Conservation (phyloP, 208 protist genomes). For the Wallacemonas rigidus region DNA sequence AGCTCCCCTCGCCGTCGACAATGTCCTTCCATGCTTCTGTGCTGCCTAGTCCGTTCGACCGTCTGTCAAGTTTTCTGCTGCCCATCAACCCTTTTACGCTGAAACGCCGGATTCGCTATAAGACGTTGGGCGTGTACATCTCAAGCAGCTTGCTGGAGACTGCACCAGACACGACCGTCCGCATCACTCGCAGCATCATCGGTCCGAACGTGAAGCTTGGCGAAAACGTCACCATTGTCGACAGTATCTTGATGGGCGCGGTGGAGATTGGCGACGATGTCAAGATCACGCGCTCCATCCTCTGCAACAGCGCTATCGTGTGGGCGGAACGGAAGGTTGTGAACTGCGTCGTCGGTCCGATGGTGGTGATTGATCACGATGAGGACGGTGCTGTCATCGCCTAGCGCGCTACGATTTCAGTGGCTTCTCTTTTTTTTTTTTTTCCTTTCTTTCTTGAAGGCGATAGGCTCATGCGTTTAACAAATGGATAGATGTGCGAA, state of each 20-base stretch:
- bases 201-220: constrained; percentile 71
- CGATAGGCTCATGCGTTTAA: no score
- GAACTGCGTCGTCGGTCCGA: constrained; percentile 54
- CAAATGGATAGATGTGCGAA: no score
- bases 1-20: not conserved
- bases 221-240: constrained; percentile 52
- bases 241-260: constrained; percentile 75
- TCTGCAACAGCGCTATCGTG: constrained; percentile 66
- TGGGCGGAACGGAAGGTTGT: constrained; percentile 35
- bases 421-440: constrained; percentile 16
- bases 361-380: constrained; percentile 45
- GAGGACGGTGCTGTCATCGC: constrained; percentile 49
- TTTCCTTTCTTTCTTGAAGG: constrained; percentile 12
- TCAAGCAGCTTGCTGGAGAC: constrained; percentile 65
- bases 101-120: constrained; percentile 30
- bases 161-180: constrained; percentile 49
- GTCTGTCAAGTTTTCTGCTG: constrained; percentile 41
- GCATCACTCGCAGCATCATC: constrained; percentile 77
- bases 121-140: constrained; percentile 41
- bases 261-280: constrained; percentile 66
- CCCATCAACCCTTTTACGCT: constrained; percentile 64
- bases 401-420: not conserved
- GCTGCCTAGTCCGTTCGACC: not conserved
- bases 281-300: constrained; percentile 49
- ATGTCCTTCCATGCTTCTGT: not conserved